Evolutionary conservation across 2,329 filamentous ascomycete genomes (phyloP), one percentile per base, ranked within the genome.

Genomic region (Chrysosporium keratinophilum): DNA sequence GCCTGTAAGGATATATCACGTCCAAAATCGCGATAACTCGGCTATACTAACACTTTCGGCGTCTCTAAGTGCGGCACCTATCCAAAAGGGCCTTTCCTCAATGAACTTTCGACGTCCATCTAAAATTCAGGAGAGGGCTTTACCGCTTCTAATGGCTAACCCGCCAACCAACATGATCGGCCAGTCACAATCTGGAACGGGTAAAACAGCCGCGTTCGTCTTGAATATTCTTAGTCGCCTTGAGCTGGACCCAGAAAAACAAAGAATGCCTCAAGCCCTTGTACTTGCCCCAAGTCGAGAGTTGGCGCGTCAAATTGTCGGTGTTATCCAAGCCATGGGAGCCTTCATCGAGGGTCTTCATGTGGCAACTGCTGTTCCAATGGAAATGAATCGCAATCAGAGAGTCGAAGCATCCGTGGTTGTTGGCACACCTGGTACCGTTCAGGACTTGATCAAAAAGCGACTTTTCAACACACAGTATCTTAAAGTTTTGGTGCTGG

Each of bases 171-270:
- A 97, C 71, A 86, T 98, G 79, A 91, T 98, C 65, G 93, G 90
- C 2, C 93, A 98, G 72, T 98, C 93, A n/a, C 93, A 98, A 71
- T 98, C 93, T 1, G 93, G 93, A 62, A 98, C 93, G 17, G 93
- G 93, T 65, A 98, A 98, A 77, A 98, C 93, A 0, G 93, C 90
- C 17, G 93, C 93, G 19, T 98, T 98, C 69, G 87, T 93, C 44
- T 84, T 95, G 58, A 95, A 95, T 57, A 86, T 95, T 57, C 79
- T 98, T 40, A 87, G 87, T 55, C 88, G 93, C 58, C 73, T 97
- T 65, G 88, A 98, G 65, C 79, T 90, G 55, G 75, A 66, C 50
- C 78, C 80, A 17, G 73, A 81, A 28, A 76, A 80, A 59, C 64
- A 65, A 43, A 66, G 62, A 46, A 66, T 65, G 2, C 90, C 91